Conservation (phyloP, 305 asterid genomes). For the Fraxinus latifolia region DNA sequence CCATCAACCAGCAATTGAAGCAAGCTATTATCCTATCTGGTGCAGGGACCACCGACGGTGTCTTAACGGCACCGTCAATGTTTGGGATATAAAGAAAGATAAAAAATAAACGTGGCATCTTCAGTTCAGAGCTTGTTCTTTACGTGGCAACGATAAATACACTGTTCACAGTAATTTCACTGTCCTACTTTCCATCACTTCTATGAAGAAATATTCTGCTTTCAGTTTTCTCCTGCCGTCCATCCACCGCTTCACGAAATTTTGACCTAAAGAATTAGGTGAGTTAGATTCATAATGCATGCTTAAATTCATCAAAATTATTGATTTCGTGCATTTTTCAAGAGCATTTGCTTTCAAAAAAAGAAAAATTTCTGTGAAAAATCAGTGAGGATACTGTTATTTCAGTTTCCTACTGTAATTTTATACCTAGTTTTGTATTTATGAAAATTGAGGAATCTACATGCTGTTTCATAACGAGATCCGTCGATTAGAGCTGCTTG, state of each 20-base stretch:
- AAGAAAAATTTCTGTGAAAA: not conserved
- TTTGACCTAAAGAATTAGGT: slow-evolving; percentile 48
- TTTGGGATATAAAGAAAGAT: not conserved
- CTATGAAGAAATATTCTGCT: slow-evolving; percentile 23
- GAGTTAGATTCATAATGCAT: slow-evolving; percentile 20
- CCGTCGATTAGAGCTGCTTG: not conserved
- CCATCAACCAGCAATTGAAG: not conserved
- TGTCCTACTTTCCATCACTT: slow-evolving; percentile 30
- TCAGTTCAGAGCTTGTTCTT: not conserved
- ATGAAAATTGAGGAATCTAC: slow-evolving; percentile 4
- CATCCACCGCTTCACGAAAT: slow-evolving; percentile 51
- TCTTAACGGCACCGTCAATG: slow-evolving; percentile 7
- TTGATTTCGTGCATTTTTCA: not conserved
- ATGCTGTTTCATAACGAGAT: slow-evolving; percentile 1
- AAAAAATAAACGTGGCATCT: slow-evolving; percentile 4
- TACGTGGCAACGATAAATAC: slow-evolving; percentile 7
- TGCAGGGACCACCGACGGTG: slow-evolving; percentile 2
- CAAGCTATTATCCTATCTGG: not conserved
- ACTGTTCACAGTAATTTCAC: not conserved
- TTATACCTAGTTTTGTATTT: not conserved
- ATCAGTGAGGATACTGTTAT: not conserved
- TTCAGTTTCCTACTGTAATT: not conserved
- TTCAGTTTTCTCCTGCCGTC: slow-evolving; percentile 21
- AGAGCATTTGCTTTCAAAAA: not conserved
- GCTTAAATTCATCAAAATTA: slow-evolving; percentile 7